Conservation (phyloP, 768 basidiomycete species). For the Boletus tylopilopsis region DNA sequence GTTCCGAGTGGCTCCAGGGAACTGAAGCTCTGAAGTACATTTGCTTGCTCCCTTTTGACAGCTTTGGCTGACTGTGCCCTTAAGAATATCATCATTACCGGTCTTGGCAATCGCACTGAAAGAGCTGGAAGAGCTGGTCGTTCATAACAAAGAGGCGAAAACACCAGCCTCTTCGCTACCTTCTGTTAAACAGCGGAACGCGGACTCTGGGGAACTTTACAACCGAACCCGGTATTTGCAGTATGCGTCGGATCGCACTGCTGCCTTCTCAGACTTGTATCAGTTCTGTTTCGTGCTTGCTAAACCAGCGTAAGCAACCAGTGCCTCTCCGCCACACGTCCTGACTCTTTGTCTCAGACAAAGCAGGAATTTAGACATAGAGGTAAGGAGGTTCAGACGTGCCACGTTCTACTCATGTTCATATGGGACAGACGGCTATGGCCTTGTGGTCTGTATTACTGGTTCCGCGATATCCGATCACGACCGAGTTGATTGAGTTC, state of each 20-base stretch:
- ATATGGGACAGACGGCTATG: slow-evolving; percentile 50
- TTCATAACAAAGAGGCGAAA: slow-evolving; percentile 42
- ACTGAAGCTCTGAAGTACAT: slow-evolving; percentile 42
- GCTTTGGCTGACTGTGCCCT: neutral
- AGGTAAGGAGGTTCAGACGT: slow-evolving; percentile 42
- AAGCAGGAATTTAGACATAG: slow-evolving; percentile 77
- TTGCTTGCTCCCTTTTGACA: neutral
- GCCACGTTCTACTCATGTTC: neutral
- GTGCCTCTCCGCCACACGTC: neutral
- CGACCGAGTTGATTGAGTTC: slow-evolving; percentile 61
- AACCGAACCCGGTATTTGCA: slow-evolving; percentile 48
- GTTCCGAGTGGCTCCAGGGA: slow-evolving; percentile 67
- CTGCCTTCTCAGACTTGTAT: slow-evolving; percentile 64
- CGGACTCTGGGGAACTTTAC: slow-evolving; percentile 43
- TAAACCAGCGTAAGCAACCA: slow-evolving; percentile 60
- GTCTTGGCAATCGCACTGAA: slow-evolving; percentile 47
- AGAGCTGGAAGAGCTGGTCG: slow-evolving; percentile 64
- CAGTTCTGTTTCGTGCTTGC: slow-evolving; percentile 65
- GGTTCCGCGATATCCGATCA: slow-evolving; percentile 60
- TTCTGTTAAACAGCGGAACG: slow-evolving; percentile 33
- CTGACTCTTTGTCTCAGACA: slow-evolving; percentile 39
- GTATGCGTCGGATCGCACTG: slow-evolving; percentile 46
- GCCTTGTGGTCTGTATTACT: slow-evolving; percentile 78
- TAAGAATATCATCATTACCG: slow-evolving; percentile 48
- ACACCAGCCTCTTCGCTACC: slow-evolving; percentile 19